These are phyloP conservation scores for Boletellus ananas DNA, from an alignment of 768 basidiomycete genomes.

Conservation along the genomic window DNA sequence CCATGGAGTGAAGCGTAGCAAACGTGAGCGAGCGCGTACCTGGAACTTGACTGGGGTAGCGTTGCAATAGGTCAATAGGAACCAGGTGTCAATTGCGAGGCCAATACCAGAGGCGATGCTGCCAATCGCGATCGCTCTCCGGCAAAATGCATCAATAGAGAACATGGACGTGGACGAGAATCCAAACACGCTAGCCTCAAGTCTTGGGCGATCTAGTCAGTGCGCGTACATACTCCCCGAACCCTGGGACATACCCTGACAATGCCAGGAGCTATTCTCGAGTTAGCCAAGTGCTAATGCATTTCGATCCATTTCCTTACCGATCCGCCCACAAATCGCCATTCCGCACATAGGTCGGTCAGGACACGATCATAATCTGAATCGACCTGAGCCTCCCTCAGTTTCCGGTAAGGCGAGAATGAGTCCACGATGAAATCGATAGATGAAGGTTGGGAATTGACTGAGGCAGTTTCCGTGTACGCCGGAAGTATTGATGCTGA, in stretches of 20 bases:
- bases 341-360: slow-evolving; percentile 50
- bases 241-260: slow-evolving; percentile 43
- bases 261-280: slow-evolving; percentile 50
- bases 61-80: slow-evolving; percentile 59
- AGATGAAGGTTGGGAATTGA: slow-evolving; percentile 23
- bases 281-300: background rate
- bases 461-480: slow-evolving; percentile 41
- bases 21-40: slow-evolving; percentile 31
- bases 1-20: background rate
- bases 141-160: slow-evolving; percentile 43
- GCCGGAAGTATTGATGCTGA: slow-evolving; percentile 38
- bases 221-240: background rate
- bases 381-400: slow-evolving; percentile 38
- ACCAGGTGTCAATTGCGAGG: slow-evolving; percentile 60
- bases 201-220: slow-evolving; percentile 19
- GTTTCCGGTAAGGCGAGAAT: slow-evolving; percentile 56
- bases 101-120: slow-evolving; percentile 63
- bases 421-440: slow-evolving; percentile 41
- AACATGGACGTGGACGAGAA: slow-evolving; percentile 54
- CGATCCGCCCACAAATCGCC: slow-evolving; percentile 62
- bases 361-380: slow-evolving; percentile 52
- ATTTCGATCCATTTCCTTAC: slow-evolving; percentile 36
- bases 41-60: slow-evolving; percentile 49
- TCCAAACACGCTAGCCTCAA: slow-evolving; percentile 59
- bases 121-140: slow-evolving; percentile 52